Base-by-base conservation (phyloP, 805 yeast species). In the Cephaloascus fragrans region DNA sequence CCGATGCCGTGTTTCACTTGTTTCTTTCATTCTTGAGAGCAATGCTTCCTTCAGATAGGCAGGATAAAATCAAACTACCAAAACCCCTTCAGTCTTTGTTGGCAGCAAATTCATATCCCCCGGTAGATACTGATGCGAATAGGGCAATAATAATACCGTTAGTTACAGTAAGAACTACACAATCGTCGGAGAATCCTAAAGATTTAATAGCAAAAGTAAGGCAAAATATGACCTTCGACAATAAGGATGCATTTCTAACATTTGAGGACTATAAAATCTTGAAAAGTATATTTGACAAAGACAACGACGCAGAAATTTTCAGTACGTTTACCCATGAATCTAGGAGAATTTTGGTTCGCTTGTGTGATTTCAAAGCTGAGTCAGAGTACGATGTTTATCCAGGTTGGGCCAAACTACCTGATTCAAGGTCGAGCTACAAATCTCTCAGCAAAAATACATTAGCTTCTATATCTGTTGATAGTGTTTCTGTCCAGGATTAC, bases 1-100 rank as follows among this genome's bases (percentile, higher is more conserved):
- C 93, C 4, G 86, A 84, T 53, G 96, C 96, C 0, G 73, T 86
- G 61, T 83, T 84, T 51, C 97, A 88, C 56, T 57, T 88, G 26
- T 64, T 86, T 18, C 59, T 86, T 26, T 73, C 95, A 2, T 88
- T 86, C 49, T 59, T 88, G 42, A 71, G 89, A 44, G 78, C 94
- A 16, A 81, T 84, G 78, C 69, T 85, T 19, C 83, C 86, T 1
- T 80, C 76, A 16, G 71, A 73, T 39, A 85, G 77, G 43, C 67
- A 72, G 37, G 77, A 73, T 29, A 64, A 75, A 20, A 52, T 72
- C 31, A 73, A 69, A 41, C 59, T 85, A 34, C 94, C 95, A 34
- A 73, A 73, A 47, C 63, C 83, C 1, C 62, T 86, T 39, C 86
- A 81, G 48, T 69, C 77, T 19, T 60, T 84, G 35, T 56, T 85